Base-by-base conservation (phyloP, 2,329 filamentous ascomycete species). In the Pseudogymnoascus sp. region DNA sequence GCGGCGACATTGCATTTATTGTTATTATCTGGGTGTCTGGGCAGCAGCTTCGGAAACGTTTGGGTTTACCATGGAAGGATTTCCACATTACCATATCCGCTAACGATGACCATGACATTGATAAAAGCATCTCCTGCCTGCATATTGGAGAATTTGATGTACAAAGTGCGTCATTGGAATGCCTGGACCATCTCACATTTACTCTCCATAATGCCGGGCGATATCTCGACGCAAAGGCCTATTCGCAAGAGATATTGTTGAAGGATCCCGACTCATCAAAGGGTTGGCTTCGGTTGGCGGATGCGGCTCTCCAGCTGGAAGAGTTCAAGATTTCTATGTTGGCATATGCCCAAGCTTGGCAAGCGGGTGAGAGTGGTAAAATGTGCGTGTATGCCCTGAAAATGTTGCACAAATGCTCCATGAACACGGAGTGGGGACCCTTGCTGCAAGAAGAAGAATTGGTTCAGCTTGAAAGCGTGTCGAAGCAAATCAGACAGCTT, bases 1-100 rank as follows among this genome's bases (percentile, higher is more conserved):
- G 21, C 6, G 21, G 30, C 55, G 30, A 57, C 5, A n/a, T 57
- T 26, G 18, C 34, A 12, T 58, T 59, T 8, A 26, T 63, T 13
- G 60, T 60, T 4, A 23, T 64, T 6, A 21, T 64, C 4, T 64
- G 63, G 63, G 56, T 41, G 13, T 39, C 62, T 0, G 63, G 60
- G 3, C 61, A 62, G 7, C 15, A 26, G n/a, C 60, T 60, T 58
- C 62, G 63, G 9, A 41, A 21, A 18, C 59, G 58, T 10, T 34
- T 62, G 33, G 60, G 62, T 5, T 39, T 64, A 13, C 15, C 21
- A 4, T 18, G 3, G 5, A 60, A 57, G 21, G 57, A 63, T 41
- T 63, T 64, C n/a, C 56, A 59, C 6, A 26, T 62, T 23, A 60
- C 57, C 3, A 6, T 62, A 10, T 48, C 41, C 13, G 41, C 7